Evolutionary conservation across 2,329 filamentous ascomycete genomes (phyloP), one percentile per base, ranked within the genome.

Genomic region (Ophiosphaerella korrae): DNA sequence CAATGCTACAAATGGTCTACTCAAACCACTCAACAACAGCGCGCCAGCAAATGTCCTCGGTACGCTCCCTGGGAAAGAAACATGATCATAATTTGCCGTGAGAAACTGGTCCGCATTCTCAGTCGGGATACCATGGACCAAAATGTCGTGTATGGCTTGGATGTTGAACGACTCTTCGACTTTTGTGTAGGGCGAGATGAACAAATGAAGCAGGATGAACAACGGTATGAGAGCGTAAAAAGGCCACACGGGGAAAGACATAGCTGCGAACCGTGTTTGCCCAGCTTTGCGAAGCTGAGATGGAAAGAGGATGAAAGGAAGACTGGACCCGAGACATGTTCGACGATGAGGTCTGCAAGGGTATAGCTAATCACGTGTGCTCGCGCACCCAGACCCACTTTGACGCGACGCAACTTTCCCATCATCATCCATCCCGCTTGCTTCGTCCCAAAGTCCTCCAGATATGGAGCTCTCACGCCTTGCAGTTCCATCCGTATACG

Each of bases 121-220:
- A 1, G 78, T 81, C 0, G 90, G 90, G 1, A 90, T 85, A 21
- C 92, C 92, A 71, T 94, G 91, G 33, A 84, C 82, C 52, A 96
- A 74, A 32, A 99, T 88, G 72, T 99, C 94, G 74, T 97, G 94
- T 3, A 87, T 84, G 5, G 94, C 94, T 74, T 99, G 94, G 51
- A 97, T 85, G 73, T 96, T 96, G 83, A 99, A 97, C 0, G 93
- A 97, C 75, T 99, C 94, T 74, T 99, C 94, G 52, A 99, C 94
- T 74, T 99, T 99, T 50, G 92, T 97, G 77, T 95, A 93, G 1
- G 94, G 94, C 9, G 92, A 85, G 21, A 86, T 71, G 54, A 85
- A 67, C 48, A 96, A 84, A 73, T 96, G 90, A 47, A 88, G 48
- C 51, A 89, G 71, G 50, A 73, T 55, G 42, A 65, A 55, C 3